Evolutionary conservation across 495 filamentous ascomycete species (phyloP), one percentile per base, ranked within the genome.

Genomic region (Xylaria cubensis): DNA sequence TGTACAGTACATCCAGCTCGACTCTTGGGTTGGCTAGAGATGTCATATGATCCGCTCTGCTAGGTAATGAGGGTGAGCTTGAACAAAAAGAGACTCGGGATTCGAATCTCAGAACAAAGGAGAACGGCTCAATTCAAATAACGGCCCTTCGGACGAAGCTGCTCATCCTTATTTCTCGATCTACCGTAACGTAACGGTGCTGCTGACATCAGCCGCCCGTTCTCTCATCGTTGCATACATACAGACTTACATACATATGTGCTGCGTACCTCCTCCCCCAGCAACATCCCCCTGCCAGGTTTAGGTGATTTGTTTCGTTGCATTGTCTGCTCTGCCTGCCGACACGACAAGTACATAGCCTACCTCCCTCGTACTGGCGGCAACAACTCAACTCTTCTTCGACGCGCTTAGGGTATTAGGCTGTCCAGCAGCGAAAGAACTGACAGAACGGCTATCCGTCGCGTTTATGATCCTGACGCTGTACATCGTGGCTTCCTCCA

Each of bases 201-300:
- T 32, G 65, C 65, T 67, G 65, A 67, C 65, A 56, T 67, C 65
- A 67, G 65, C 64, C 36, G 65, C 21, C 26, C 32, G 13, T 56
- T 56, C 26, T 29, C 50, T 46, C 63, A 19, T 36, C 63, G 41
- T 39, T 51, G 44, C 63, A 51, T 39, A 36, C 39, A 10, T 8
- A 39, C 6, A 8, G 0, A 39, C 36, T 8, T 41, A 41, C 39
- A 9, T 42, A 42, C 39, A 42, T 39, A 63, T 39, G 36, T 39
- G 36, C 36, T 39, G 36, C 21, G 13, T 44, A 19, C 61, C 61
- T n/a, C 10, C 26, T 29, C 21, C 36, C 61, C 61, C 36, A 42
- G 61, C 19, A 19, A 19, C n/a, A 42, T 24, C 34, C 59, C 32
- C n/a, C 12, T 63, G 36, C 55, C 59, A 63, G 59, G 36, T 63